Percentiles rank a stretch among this genome's conserved stretches.
These are phyloP conservation scores for Hanseniaspora taiwanica DNA, from an alignment of 805 yeast species.

Conservation along the genomic window DNA sequence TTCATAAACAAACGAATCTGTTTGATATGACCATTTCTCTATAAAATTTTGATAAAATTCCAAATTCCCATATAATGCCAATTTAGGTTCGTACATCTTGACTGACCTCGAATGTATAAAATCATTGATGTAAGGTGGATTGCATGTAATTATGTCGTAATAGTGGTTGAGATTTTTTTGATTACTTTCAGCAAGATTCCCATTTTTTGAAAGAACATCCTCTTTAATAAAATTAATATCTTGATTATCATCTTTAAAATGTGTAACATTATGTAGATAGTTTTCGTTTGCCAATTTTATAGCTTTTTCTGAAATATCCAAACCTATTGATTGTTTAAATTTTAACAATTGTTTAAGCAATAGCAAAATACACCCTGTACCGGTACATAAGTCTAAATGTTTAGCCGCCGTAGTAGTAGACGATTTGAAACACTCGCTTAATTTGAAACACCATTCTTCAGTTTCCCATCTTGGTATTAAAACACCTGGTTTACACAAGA, in stretches of 20 bases:
- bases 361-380: conserved; percentile 77
- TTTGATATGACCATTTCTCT: conserved; percentile 27
- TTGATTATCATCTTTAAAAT: conserved; percentile 5
- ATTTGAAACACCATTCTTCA: conserved; percentile 66
- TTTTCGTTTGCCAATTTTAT: conserved; percentile 38
- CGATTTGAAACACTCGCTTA: conserved; percentile 18
- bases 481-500: conserved; percentile 50
- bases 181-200: no score
- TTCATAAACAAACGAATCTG: conserved; percentile 59
- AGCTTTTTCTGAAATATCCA: conserved; percentile 48
- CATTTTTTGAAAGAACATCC: neutral
- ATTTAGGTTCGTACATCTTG: conserved; percentile 52
- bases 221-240: neutral
- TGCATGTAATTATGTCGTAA: conserved; percentile 54
- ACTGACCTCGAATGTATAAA: conserved; percentile 47
- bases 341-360: conserved; percentile 20
- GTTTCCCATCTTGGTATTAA: conserved; percentile 92
- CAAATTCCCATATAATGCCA: conserved; percentile 67
- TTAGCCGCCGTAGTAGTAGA: conserved; percentile 5
- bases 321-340: conserved; percentile 21
- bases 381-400: conserved; percentile 68
- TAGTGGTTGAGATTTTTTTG: neutral
- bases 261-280: conserved; percentile 8
- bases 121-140: conserved; percentile 70
- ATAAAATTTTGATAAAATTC: conserved; percentile 57